Base-by-base conservation (phyloP, 495 filamentous ascomycete genomes). In the Penicillium antarcticum region DNA sequence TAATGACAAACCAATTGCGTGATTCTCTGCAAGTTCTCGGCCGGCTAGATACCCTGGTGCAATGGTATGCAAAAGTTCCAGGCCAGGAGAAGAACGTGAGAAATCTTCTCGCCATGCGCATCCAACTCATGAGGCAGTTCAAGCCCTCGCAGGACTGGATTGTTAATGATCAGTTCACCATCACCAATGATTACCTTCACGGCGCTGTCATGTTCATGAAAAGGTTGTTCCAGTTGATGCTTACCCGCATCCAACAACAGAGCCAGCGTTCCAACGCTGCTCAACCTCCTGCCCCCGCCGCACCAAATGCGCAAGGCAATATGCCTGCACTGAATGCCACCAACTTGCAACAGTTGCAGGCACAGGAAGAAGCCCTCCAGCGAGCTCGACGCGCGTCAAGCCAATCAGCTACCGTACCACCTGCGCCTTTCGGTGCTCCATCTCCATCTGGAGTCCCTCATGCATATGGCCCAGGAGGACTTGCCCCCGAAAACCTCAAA, bases 381-480 rank as follows among this genome's bases (percentile, higher is more conserved):
- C 66, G 66, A 26, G 70, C 71, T 24, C 67, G 68, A 35, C 62
- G 76, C 24, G 69, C 70, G 17, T 85, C 87, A 46, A 84, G 81
- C 55, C 77, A 85, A 18, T 81, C 76, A 52, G 71, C 79, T 18
- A 87, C 80, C 1, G 75, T 82, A 0, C 65, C 82, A 0, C 82
- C 85, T 0, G 88, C 88, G 62, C 78, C 77, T 37, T 79, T 92
- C 52, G 84, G 83, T 17, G 77, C 79, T 7, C 80, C 86, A 35
- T 89, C 89, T 29, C 89, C 88, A 14, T 77, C 86, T 39, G 87
- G 88, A 5, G 76, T 84, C 18, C 87, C 89, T 12, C 76, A 75
- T 48, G 64, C 65, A 9, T 80, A 78, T 55, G 73, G 71, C 10
- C 69, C 77, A 6, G 69, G 68, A 5, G 67, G 69, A 40, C 69